phyloP scores from a whole-genome alignment of 2,329 filamentous ascomycete genomes.

The Ophiostoma sp. region DNA sequence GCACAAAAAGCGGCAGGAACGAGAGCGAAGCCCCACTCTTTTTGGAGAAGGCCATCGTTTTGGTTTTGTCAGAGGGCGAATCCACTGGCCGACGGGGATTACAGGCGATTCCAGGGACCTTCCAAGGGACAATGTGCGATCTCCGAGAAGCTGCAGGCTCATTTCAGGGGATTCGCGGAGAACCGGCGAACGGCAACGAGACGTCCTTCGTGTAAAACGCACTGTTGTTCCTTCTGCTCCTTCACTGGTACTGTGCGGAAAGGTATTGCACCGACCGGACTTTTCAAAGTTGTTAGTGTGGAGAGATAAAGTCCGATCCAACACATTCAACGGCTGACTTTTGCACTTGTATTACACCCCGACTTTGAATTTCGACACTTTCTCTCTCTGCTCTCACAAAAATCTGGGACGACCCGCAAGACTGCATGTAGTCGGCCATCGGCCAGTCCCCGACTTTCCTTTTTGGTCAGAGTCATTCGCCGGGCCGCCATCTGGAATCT shows the following conservation, averaged over 20 bases:
- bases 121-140: neutral
- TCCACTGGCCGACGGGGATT: constrained; percentile 1
- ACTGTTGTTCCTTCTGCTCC: too few relatives aligned
- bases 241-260: too few relatives aligned
- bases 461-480: constrained; percentile 1
- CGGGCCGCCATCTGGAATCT: constrained; percentile 1
- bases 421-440: neutral
- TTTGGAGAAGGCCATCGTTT: neutral
- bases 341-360: neutral
- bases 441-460: neutral
- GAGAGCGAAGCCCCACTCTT: constrained; percentile 5
- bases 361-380: neutral
- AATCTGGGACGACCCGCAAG: neutral
- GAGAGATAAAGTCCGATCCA: neutral
- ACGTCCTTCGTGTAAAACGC: too few relatives aligned
- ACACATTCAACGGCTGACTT: neutral
- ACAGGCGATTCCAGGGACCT: neutral
- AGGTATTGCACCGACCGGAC: neutral
- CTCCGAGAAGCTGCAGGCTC: too few relatives aligned
- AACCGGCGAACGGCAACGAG: too few relatives aligned
- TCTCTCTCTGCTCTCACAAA: neutral
- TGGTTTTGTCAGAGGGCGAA: neutral
- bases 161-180: too few relatives aligned
- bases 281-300: neutral
- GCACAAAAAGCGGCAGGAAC: neutral